Conservation (phyloP, 1,139 yeast genomes). For the Nadsonia commutata region DNA sequence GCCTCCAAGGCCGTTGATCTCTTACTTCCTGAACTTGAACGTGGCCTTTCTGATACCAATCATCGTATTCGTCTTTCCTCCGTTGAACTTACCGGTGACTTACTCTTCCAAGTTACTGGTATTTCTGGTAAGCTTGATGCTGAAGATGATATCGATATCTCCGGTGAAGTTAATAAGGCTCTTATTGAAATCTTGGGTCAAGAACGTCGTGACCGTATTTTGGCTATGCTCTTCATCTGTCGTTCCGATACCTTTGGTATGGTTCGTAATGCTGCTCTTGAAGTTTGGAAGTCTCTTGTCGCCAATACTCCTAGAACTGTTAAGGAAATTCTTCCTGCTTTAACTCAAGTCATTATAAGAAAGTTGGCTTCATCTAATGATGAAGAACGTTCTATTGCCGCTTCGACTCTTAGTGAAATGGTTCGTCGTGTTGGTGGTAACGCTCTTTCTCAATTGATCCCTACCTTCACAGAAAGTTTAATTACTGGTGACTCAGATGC, state of each 20-base stretch:
- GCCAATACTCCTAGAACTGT: slow-evolving; percentile 94
- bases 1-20: slow-evolving; percentile 89
- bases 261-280: slow-evolving; percentile 85
- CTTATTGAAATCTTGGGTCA: slow-evolving; percentile 71
- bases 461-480: slow-evolving; percentile 63
- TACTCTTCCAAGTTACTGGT: slow-evolving; percentile 89
- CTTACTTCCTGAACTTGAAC: slow-evolving; percentile 83
- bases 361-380: slow-evolving; percentile 72
- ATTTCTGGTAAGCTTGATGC: slow-evolving; percentile 34
- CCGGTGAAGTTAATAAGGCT: slow-evolving; percentile 48
- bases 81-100: slow-evolving; percentile 92
- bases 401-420: slow-evolving; percentile 86
- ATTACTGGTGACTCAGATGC: slow-evolving; percentile 56
- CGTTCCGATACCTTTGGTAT: slow-evolving; percentile 82
- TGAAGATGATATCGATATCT: slow-evolving; percentile 41
- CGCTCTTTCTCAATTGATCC: slow-evolving; percentile 71
- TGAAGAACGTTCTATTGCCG: slow-evolving; percentile 74
- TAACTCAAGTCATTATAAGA: slow-evolving; percentile 66
- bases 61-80: slow-evolving; percentile 87
- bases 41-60: slow-evolving; percentile 69
- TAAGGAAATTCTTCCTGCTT: slow-evolving; percentile 77
- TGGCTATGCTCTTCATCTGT: slow-evolving; percentile 77
- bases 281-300: slow-evolving; percentile 94
- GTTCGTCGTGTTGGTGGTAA: slow-evolving; percentile 90
- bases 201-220: slow-evolving; percentile 75